These are phyloP conservation scores for Sporisorium reilianum DNA, from an alignment of 1,284 basidiomycete species.

Conservation along the genomic window DNA sequence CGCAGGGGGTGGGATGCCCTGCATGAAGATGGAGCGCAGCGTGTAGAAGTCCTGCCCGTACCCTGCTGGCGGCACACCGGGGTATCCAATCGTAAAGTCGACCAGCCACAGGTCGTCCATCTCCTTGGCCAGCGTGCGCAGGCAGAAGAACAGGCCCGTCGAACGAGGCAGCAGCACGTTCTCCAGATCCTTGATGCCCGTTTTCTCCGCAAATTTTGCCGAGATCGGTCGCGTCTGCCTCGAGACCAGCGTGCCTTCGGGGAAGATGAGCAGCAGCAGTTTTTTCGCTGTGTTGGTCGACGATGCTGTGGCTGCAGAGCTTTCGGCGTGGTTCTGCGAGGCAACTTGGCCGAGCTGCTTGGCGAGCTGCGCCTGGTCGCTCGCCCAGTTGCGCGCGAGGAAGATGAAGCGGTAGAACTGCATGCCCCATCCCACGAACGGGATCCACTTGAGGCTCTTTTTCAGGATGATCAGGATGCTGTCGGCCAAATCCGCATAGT, in stretches of 20 bases:
- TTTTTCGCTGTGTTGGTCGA: conserved; percentile 36
- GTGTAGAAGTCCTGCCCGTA: conserved; percentile 88
- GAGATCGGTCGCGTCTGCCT: conserved; percentile 49
- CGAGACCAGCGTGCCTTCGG: conserved; percentile 64
- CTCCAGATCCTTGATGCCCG: conserved; percentile 76
- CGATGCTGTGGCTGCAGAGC: no score
- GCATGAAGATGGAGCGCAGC: conserved; percentile 84
- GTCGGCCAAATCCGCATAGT: conserved; percentile 56
- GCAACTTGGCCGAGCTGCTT: conserved; percentile 47
- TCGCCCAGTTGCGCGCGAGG: conserved; percentile 53
- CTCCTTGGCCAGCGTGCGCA: conserved; percentile 82
- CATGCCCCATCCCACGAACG: conserved; percentile 63
- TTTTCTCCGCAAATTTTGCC: conserved; percentile 62
- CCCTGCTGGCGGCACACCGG: conserved; percentile 75
- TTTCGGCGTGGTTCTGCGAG: conserved; percentile 18
- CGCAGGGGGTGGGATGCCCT: conserved; percentile 83
- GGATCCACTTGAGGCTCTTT: conserved; percentile 57
- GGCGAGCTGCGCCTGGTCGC: conserved; percentile 50
- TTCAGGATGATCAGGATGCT: conserved; percentile 61
- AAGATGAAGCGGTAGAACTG: conserved; percentile 66
- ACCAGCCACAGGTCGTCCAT: conserved; percentile 83
- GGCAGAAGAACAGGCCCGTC: conserved; percentile 86
- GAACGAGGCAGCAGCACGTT: conserved; percentile 88
- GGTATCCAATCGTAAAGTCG: conserved; percentile 82
- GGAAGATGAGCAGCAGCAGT: conserved; percentile 61